Evolutionary conservation across 2,329 filamentous ascomycete genomes (phyloP), one percentile per base, ranked within the genome.

Genomic region (Chrysosporium keratinophilum): DNA sequence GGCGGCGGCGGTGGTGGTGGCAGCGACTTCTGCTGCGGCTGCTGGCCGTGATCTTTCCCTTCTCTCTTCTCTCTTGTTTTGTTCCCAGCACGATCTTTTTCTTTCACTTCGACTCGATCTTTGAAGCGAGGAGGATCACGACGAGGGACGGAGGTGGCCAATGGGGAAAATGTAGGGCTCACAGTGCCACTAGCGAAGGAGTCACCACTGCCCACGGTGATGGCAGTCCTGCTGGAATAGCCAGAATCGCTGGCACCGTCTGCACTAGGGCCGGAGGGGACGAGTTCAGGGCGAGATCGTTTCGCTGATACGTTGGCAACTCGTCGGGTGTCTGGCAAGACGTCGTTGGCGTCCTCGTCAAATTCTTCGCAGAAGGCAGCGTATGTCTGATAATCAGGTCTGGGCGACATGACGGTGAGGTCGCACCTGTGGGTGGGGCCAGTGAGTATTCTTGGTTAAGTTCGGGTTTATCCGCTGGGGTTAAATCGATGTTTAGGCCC

Each of bases 161-260:
- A 58, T 60, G 67, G 72, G 65, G 67, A 61, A 64, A 65, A 61
- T 52, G 58, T 59, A 56, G 65, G 67, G 57, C 62, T 67, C 60
- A 64, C 69, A 62, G 65, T 69, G 63, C 64, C 71, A 62, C 65
- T 69, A 69, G 71, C 71, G 59, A 67, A 71, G 64, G 76, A 76
- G 73, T 77, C 69, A 74, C 74, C 66, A 70, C 75, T 74, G 63
- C 66, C 69, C 67, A 74, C 70, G 57, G 76, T 75, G 58, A 75
- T 74, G 60, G 72, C 73, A 62, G 78, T 79, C 63, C 75, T 74
- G 70, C 78, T 81, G 58, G 78, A 81, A 71, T 82, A 82, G 62
- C 79, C 79, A 60, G 79, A 81, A 68, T 83, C 80, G 68, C 76
- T 80, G 61, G 75, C 74, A 63, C 71, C 69, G 66, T 79, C 75